Evolutionary conservation across 2,329 filamentous ascomycete genomes (phyloP).

Genomic region (Aspergillus spinulosporus): DNA sequence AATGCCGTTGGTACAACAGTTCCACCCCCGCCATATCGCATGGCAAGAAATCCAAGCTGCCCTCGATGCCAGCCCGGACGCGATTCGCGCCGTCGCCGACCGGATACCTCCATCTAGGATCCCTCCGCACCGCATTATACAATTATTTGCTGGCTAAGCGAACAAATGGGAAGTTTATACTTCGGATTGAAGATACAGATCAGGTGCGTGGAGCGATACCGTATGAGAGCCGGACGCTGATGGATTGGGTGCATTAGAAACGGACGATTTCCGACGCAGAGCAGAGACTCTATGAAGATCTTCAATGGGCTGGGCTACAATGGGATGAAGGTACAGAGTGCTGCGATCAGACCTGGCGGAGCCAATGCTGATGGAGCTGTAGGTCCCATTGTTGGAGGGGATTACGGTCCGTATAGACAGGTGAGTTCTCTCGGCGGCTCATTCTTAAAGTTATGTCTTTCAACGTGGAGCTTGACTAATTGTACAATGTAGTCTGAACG

Average conservation of each 20-base stretch:
- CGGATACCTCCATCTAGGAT: conserved; percentile 88
- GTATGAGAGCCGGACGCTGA: conserved; percentile 5
- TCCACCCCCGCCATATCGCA: conserved; percentile 31
- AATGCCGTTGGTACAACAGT: conserved; percentile 34
- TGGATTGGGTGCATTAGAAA: conserved; percentile 57
- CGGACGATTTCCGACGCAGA: conserved; percentile 80
- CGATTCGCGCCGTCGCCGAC: conserved; percentile 96
- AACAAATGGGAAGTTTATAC: conserved; percentile 84
- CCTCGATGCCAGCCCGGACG: conserved; percentile 65
- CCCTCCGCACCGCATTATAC: conserved; percentile 88
- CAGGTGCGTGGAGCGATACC: conserved; percentile 57
- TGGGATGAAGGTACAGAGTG: conserved; percentile 79
- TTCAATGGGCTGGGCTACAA: conserved; percentile 82
- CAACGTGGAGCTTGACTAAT: background rate
- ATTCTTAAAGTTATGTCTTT: background rate
- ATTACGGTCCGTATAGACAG: conserved; percentile 82
- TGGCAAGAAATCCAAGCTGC: conserved; percentile 35
- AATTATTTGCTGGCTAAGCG: conserved; percentile 88
- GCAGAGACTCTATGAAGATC: conserved; percentile 70
- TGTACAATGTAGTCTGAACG: conserved; percentile 68
- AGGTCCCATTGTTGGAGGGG: conserved; percentile 79
- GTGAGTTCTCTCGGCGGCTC: conserved; percentile 44
- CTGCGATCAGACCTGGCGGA: conserved; percentile 2
- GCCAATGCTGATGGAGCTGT: background rate
- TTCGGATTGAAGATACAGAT: conserved; percentile 94